Conservation (phyloP, 169 alveolate genomes). For the Plasmodium gaboni region DNA sequence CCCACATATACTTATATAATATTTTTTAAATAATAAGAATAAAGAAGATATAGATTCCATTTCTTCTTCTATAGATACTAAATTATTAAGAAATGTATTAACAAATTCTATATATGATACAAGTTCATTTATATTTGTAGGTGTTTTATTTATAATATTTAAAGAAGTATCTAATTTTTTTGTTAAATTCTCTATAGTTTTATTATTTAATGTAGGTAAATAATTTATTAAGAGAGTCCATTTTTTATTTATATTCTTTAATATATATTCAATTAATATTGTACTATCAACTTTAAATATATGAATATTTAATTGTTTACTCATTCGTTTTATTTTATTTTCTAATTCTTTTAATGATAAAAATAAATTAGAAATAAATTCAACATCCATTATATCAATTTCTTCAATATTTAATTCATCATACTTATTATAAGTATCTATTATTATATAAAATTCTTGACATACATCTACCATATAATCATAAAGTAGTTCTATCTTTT, state of each 20-base stretch:
- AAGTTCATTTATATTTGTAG: conserved; percentile 12
- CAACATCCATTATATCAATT: conserved; percentile 40
- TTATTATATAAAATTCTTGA: conserved; percentile 12
- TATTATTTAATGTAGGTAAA: conserved; percentile 48
- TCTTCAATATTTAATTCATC: conserved; percentile 19
- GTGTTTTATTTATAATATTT: conserved; percentile 30
- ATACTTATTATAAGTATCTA: conserved; percentile 22
- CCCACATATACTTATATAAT: conserved; percentile 55
- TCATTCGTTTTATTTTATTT: conserved; percentile 30
- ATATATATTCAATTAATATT: conserved; percentile 15
- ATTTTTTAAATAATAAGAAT: conserved; percentile 34
- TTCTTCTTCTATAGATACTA: conserved; percentile 37
- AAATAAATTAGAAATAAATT: conserved; percentile 16
- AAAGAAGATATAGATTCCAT: conserved; percentile 52
- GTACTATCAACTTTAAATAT: conserved; percentile 35
- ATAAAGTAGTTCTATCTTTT: conserved; percentile 24
- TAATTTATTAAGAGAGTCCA: conserved; percentile 38
- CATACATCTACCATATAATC: conserved; percentile 31
- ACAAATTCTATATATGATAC: conserved; percentile 37
- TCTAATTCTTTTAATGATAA: conserved; percentile 34
- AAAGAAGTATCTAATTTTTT: conserved; percentile 12
- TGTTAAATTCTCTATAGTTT: conserved; percentile 11
- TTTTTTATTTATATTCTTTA: conserved; percentile 30
- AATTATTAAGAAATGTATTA: conserved; percentile 5
- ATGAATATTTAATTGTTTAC: conserved; percentile 15